Conservation (phyloP, 805 yeast species). For the Jamesozyma lodderae region DNA sequence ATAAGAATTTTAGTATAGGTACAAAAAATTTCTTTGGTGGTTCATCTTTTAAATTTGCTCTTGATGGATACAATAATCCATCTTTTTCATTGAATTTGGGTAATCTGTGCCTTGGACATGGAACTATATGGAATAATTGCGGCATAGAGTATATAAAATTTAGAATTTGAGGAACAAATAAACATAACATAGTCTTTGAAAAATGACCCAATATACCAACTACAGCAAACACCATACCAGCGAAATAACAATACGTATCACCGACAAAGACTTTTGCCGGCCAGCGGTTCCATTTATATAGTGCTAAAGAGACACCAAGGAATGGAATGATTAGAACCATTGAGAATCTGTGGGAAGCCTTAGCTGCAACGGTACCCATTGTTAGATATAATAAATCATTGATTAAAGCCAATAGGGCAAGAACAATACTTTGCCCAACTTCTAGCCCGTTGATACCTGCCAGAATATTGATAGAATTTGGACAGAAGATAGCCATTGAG, state of each 20-base stretch:
- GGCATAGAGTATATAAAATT: constrained; percentile 90
- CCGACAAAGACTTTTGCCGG: constrained; percentile 95
- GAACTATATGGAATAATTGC: constrained; percentile 75
- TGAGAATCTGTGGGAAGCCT: constrained; percentile 75
- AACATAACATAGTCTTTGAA: constrained; percentile 79
- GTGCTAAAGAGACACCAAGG: constrained; percentile 70
- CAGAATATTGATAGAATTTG: constrained; percentile 88
- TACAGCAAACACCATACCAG: constrained; percentile 98
- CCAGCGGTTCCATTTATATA: constrained; percentile 75
- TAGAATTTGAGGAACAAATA: constrained; percentile 84
- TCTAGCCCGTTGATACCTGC: constrained; percentile 97
- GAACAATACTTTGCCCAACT: constrained; percentile 84
- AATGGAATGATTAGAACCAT: constrained; percentile 76
- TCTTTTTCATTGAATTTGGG: constrained; percentile 65
- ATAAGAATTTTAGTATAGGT: constrained; percentile 36
- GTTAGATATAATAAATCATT: constrained; percentile 70
- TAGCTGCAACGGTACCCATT: constrained; percentile 46
- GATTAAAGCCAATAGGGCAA: constrained; percentile 58
- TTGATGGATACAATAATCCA: constrained; percentile 70
- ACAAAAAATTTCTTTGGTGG: constrained; percentile 29
- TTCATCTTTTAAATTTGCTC: constrained; percentile 35
- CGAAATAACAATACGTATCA: constrained; percentile 94
- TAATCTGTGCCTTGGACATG: constrained; percentile 92
- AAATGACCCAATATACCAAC: constrained; percentile 95
- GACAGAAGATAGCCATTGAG: constrained; percentile 83